Evolutionary conservation across 371 early-diverging fungal genomes (phyloP).

Genomic region (Mucor lusitanicus): DNA sequence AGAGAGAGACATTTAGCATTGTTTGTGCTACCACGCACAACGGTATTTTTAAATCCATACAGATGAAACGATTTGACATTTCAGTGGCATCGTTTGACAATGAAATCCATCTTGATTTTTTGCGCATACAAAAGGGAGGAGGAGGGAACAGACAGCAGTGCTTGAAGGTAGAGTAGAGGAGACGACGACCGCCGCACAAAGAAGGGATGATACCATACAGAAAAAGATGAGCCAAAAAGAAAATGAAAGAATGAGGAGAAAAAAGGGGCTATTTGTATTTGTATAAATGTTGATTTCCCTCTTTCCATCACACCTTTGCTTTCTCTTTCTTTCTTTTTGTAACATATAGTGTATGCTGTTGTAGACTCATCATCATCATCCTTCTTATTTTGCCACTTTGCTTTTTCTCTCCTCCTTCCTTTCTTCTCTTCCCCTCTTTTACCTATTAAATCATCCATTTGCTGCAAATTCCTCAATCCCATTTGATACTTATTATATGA

Average conservation of each 20-base stretch:
- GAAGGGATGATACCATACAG: too few species aligned
- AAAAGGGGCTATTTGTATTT: neutral
- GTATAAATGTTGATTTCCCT: neutral
- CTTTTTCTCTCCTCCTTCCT: neutral
- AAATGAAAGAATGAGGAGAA: neutral
- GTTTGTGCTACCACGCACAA: too few species aligned
- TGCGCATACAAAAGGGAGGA: too few species aligned
- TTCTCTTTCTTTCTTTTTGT: neutral
- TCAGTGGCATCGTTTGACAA: neutral
- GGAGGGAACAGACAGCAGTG: neutral
- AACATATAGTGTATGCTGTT: neutral
- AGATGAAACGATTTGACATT: constrained; percentile 1
- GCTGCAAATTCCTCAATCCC: neutral
- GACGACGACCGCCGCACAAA: neutral
- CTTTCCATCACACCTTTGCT: neutral
- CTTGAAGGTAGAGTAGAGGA: neutral
- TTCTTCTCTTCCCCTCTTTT: neutral
- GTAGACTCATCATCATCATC: neutral
- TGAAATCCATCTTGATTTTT: too few species aligned
- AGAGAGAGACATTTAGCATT: too few species aligned
- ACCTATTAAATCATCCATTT: neutral
- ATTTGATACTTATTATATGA: neutral
- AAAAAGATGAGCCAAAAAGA: neutral
- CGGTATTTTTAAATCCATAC: neutral
- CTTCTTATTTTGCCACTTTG: neutral